phyloP scores from a whole-genome alignment of 78 protist species.

The Dictyostelium capitatum region DNA sequence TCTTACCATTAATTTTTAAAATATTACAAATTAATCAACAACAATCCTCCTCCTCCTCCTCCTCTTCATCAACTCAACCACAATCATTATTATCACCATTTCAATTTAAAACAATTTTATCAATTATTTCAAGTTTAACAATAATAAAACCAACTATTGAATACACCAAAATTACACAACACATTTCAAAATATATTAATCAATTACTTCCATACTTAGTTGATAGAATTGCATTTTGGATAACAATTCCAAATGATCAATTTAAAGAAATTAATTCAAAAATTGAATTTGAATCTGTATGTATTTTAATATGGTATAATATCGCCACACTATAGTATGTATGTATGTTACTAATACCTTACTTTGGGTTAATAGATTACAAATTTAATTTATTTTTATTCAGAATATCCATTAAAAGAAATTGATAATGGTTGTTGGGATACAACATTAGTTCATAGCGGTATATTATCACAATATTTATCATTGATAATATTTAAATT shows the following conservation, averaged over 20 bases:
- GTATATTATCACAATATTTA: constrained; percentile 29
- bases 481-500: not conserved
- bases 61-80: not conserved
- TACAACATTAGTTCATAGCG: not conserved
- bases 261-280: constrained; percentile 26
- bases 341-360: not conserved
- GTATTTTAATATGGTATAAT: not conserved
- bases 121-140: constrained; percentile 34
- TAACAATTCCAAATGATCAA: constrained; percentile 22
- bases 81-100: constrained; percentile 24
- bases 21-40: constrained; percentile 1
- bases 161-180: not conserved
- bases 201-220: not conserved
- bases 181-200: constrained; percentile 4
- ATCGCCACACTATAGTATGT: too few relatives aligned
- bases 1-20: constrained; percentile 32
- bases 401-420: constrained; percentile 24
- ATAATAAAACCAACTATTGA: not conserved
- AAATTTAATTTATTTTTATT: constrained; percentile 16
- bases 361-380: not conserved
- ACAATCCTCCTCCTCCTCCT: not conserved
- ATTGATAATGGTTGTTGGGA: constrained; percentile 4
- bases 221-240: constrained; percentile 28
- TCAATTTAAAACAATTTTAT: constrained; percentile 40
- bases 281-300: constrained; percentile 35